Evolutionary conservation across 1,139 yeast genomes (phyloP).

Genomic region (Zygosaccharomyces pseudobailii): DNA sequence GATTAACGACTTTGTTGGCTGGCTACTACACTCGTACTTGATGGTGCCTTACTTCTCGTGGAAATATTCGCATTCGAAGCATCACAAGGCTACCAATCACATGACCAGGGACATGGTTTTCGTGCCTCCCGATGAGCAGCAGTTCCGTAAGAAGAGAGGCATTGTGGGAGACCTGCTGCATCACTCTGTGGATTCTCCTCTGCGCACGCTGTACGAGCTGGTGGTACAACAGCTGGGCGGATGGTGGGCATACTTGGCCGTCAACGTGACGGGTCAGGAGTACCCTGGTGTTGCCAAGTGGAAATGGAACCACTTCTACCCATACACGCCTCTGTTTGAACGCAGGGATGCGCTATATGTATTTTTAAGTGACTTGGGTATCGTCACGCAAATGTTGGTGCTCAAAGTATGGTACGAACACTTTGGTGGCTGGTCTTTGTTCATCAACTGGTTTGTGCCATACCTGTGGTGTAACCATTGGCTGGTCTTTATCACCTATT

Average conservation of each 20-base stretch:
- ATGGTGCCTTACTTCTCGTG: slow-evolving; percentile 84
- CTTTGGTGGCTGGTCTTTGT: slow-evolving; percentile 60
- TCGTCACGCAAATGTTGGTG: slow-evolving; percentile 47
- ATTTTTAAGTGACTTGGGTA: slow-evolving; percentile 68
- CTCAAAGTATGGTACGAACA: slow-evolving; percentile 60
- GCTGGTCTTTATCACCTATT: slow-evolving; percentile 79
- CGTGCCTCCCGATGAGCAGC: slow-evolving; percentile 63
- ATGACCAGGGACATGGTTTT: slow-evolving; percentile 78
- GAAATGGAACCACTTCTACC: slow-evolving; percentile 62
- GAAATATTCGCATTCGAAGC: slow-evolving; percentile 79
- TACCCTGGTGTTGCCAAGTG: slow-evolving; percentile 49
- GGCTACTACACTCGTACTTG: slow-evolving; percentile 74
- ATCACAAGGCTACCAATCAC: slow-evolving; percentile 86
- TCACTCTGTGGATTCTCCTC: slow-evolving; percentile 68
- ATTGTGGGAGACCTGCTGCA: slow-evolving; percentile 44
- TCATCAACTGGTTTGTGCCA: slow-evolving; percentile 72
- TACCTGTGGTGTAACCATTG: slow-evolving; percentile 83
- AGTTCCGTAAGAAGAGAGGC: slow-evolving; percentile 42
- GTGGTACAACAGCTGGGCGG: slow-evolving; percentile 74
- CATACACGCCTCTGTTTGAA: slow-evolving; percentile 69
- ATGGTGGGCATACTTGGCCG: slow-evolving; percentile 58
- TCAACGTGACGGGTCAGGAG: slow-evolving; percentile 75
- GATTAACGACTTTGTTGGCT: slow-evolving; percentile 73
- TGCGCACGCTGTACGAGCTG: slow-evolving; percentile 51
- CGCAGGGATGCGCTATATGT: slow-evolving; percentile 65